Evolutionary conservation across 768 basidiomycete species (phyloP), one percentile per base, ranked within the genome.

Genomic region (Erythrobasidium yunnanense): DNA sequence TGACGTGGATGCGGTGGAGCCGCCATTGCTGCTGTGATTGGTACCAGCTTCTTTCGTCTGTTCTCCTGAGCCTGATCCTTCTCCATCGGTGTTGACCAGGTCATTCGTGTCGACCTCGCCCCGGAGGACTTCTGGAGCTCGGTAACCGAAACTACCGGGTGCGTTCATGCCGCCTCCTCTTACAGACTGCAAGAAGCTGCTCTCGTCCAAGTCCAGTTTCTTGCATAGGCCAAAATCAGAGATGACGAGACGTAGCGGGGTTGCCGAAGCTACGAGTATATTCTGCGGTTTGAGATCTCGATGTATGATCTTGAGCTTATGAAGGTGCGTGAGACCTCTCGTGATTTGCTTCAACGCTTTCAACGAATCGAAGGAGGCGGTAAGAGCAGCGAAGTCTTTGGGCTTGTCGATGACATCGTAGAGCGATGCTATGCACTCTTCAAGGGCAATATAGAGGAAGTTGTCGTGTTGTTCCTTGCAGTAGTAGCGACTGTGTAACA

Each of bases 231-330:
- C 95, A 74, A 99, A 97, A 77, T 99, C 95, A 1, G 91, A 63
- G 56, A 91, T 92, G 67, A 92, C 78, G 89, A 92, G 90, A 52
- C 88, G 79, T 4, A 63, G 29, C n/a, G 49, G 45, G 4, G 86
- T 87, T 1, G 83, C 82, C 15, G 79, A 79, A 15, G 89, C 88
- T 11, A 97, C 81, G 15, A 99, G 82, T 62, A 99, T 96, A 73
- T 99, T 99, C 76, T 92, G 93, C 3, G 93, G 93, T 73, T 99
- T 99, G 77, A 99, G 95, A 75, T 97, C 93, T 32, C 93, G 84
- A 78, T 97, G 93, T n/a, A 96, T 84, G 66, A 97, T 87, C 77
- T 93, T 95, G 72, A 97, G 83, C 6, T 83, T 86, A 75, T 97
- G 92, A 8, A 99, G 80, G 76, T 97, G 91, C 57, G 85, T 81